A percentile compares a stretch with the other conserved stretches of the same genome.
phyloP scores from a whole-genome alignment of 768 basidiomycete species.

The Kwoniella heveanensis region DNA sequence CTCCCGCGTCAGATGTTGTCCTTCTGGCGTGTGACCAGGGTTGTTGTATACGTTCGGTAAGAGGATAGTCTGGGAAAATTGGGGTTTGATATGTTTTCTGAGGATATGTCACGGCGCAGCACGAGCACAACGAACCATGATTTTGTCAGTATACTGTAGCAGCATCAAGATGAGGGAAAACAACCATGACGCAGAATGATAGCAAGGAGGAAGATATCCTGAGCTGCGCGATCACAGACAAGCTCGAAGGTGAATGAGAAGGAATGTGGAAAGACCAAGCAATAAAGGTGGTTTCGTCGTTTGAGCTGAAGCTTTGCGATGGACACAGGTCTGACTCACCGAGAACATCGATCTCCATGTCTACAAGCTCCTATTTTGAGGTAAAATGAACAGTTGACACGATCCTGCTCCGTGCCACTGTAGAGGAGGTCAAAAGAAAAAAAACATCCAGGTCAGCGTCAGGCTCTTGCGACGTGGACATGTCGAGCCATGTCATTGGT shows the following conservation, averaged over 20 bases:
- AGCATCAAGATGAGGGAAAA: too few species aligned
- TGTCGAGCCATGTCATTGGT: too few species aligned
- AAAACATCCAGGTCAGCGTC: neutral
- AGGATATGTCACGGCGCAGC: too few species aligned
- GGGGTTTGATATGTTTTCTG: constrained; percentile 90
- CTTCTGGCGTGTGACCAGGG: constrained; percentile 71
- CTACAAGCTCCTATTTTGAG: constrained; percentile 99
- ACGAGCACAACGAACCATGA: too few species aligned
- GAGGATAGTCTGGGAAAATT: constrained; percentile 95
- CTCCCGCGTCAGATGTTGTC: constrained; percentile 72
- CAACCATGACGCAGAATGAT: too few species aligned
- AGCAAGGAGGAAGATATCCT: neutral
- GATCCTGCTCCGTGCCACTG: constrained; percentile 60
- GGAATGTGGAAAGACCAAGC: too few species aligned
- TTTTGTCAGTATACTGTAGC: neutral
- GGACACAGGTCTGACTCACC: constrained; percentile 56
- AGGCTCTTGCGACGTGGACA: too few species aligned
- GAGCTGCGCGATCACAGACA: too few species aligned
- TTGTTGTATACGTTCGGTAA: constrained; percentile 98
- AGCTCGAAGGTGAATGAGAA: too few species aligned
- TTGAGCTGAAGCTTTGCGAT: too few species aligned
- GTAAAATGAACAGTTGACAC: constrained; percentile 99
- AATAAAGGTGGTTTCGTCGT: too few species aligned
- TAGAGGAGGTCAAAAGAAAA: neutral
- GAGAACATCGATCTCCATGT: constrained; percentile 95